phyloP scores from a whole-genome alignment of 106 monocot species.

The Dendrobium officinale region DNA sequence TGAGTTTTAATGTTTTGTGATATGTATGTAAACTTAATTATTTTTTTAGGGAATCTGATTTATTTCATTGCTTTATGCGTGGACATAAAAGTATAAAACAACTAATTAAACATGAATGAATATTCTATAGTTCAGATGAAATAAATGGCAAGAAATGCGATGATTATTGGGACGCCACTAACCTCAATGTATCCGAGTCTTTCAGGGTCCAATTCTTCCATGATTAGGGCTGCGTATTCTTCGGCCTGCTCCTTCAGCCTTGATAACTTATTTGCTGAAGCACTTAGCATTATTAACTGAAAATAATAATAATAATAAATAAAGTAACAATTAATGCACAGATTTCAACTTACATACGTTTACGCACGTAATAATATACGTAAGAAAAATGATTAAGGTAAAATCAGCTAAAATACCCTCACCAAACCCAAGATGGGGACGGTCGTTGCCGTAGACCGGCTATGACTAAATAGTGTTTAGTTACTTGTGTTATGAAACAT shows the following conservation, averaged over 20 bases:
- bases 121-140: no score
- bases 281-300: slow-evolving; percentile 90
- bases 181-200: slow-evolving; percentile 87
- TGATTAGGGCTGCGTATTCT: slow-evolving; percentile 88
- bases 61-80: no score
- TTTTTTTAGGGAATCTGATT: no score
- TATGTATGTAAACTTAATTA: no score
- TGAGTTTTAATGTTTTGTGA: no score
- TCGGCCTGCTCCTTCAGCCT: slow-evolving; percentile 87
- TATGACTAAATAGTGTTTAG: neutral
- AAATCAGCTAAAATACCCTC: neutral
- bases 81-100: no score
- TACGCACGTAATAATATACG: neutral
- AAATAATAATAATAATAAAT: neutral
- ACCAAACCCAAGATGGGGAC: neutral
- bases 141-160: no score
- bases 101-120: no score
- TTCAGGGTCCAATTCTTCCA: slow-evolving; percentile 94
- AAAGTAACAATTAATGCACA: no score
- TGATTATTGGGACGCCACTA: neutral
- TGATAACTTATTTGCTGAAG: slow-evolving; percentile 71
- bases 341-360: no score
- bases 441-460: neutral
- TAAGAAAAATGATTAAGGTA: neutral
- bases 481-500: neutral